These are phyloP conservation scores for Psilocybe subaeruginosa DNA, from an alignment of 768 basidiomycete genomes.

Conservation along the genomic window DNA sequence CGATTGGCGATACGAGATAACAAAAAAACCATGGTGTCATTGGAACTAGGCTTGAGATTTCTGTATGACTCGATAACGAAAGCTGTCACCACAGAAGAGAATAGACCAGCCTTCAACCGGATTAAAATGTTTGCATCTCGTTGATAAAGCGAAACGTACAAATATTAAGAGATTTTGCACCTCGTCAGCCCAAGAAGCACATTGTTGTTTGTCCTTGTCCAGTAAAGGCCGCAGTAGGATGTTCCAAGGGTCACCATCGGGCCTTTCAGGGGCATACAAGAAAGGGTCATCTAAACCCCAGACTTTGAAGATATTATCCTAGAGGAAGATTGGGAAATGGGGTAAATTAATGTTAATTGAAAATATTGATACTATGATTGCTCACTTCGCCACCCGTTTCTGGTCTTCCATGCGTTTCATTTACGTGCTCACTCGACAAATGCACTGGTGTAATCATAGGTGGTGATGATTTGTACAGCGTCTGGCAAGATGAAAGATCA, in stretches of 20 bases:
- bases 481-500: too few species aligned
- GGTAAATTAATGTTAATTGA: too few species aligned
- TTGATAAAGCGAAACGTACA: conserved; percentile 11
- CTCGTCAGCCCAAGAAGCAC: conserved; percentile 25
- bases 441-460: too few species aligned
- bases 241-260: conserved; percentile 13
- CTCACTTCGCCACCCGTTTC: too few species aligned
- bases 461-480: too few species aligned
- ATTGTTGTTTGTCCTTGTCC: conserved; percentile 13
- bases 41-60: conserved; percentile 18
- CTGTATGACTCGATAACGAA: conserved; percentile 26
- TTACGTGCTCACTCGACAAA: too few species aligned
- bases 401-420: too few species aligned
- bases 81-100: conserved; percentile 25
- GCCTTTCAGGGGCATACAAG: conserved; percentile 4
- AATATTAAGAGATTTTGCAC: conserved; percentile 28
- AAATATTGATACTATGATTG: too few species aligned
- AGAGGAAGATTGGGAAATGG: too few species aligned
- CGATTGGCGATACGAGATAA: conserved; percentile 9
- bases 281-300: conserved; percentile 12
- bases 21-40: conserved; percentile 9
- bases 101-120: conserved; percentile 23
- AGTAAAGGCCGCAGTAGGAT: conserved; percentile 9
- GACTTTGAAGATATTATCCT: neutral
- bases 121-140: neutral